Percentiles rank a stretch among this genome's conserved stretches.
These are phyloP conservation scores for Pythium brachiatum DNA, from an alignment of 352 stramenopile genomes.

Conservation along the genomic window DNA sequence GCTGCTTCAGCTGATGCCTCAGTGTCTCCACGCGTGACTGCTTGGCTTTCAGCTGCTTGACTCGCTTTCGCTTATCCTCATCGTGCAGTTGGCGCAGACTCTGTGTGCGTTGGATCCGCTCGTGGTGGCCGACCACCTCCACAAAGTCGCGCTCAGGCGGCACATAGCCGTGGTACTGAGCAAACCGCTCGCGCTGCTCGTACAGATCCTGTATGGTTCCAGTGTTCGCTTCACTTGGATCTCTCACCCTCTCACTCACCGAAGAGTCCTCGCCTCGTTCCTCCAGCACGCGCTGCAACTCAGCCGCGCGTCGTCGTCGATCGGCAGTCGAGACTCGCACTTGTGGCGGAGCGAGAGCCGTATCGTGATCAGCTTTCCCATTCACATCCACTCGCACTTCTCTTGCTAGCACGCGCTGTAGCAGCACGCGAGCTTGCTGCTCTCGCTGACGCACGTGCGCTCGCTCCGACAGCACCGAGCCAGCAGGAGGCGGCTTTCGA, in stretches of 20 bases:
- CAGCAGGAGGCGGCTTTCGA: not conserved
- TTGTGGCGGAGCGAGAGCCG: slow-evolving; percentile 5
- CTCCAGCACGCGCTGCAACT: slow-evolving; percentile 14
- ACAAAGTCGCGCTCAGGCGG: slow-evolving; percentile 11
- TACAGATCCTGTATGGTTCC: not conserved
- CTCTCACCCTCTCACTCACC: not conserved
- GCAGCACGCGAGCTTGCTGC: slow-evolving; percentile 34
- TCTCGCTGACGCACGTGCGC: slow-evolving; percentile 32
- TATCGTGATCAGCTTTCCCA: slow-evolving; percentile 1
- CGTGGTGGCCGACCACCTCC: slow-evolving; percentile 16
- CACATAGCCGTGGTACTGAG: slow-evolving; percentile 9
- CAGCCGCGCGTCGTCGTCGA: slow-evolving; percentile 4
- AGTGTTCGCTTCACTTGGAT: not conserved
- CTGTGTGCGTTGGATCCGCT: slow-evolving; percentile 8
- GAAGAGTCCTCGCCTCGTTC: not conserved
- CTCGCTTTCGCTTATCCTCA: slow-evolving; percentile 6
- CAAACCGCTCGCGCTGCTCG: slow-evolving; percentile 4
- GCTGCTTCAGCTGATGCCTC: slow-evolving; percentile 4
- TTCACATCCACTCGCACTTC: slow-evolving; percentile 5
- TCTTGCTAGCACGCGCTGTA: slow-evolving; percentile 32
- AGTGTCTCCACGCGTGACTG: slow-evolving; percentile 2
- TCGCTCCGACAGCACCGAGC: not conserved
- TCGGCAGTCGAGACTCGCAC: slow-evolving; percentile 14
- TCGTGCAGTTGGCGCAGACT: slow-evolving; percentile 20
- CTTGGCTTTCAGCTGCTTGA: slow-evolving; percentile 10